Conservation (phyloP, 108 stramenopile genomes). For the Epithemia pelagica region DNA sequence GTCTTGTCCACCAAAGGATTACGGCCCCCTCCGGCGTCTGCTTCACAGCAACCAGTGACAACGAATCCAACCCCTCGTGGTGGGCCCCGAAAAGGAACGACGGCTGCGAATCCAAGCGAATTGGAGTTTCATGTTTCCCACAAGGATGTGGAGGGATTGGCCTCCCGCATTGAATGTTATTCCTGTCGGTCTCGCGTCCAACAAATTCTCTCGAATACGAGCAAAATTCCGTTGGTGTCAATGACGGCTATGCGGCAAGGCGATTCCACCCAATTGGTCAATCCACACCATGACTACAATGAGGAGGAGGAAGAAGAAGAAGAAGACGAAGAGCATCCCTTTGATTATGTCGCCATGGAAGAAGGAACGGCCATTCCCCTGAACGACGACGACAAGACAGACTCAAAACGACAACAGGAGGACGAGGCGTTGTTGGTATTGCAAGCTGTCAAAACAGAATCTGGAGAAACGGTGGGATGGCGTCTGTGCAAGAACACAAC, state of each 20-base stretch:
- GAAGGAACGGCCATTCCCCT: background rate
- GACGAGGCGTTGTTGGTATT: background rate
- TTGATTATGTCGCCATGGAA: constrained; percentile 9
- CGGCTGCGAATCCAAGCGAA: too few species aligned
- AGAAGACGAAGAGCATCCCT: background rate
- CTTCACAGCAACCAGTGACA: too few species aligned
- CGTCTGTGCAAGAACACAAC: background rate
- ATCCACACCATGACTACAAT: background rate
- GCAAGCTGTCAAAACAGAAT: background rate
- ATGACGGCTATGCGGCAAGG: background rate
- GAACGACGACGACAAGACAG: background rate
- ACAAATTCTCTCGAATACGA: background rate
- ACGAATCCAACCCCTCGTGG: too few species aligned
- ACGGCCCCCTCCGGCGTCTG: too few species aligned
- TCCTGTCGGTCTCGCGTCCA: background rate
- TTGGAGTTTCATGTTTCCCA: background rate
- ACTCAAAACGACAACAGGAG: too few species aligned
- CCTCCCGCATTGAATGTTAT: background rate
- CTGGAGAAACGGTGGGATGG: background rate
- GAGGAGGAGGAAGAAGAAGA: background rate
- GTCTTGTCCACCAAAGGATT: too few species aligned
- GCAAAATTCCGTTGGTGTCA: background rate
- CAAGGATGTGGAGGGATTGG: background rate
- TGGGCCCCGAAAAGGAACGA: too few species aligned
- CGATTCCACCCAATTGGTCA: background rate